Percentiles rank a stretch among this genome's conserved stretches.
Evolutionary conservation across 345 rosid genomes (phyloP).

Genomic region (Carallia brachiata): DNA sequence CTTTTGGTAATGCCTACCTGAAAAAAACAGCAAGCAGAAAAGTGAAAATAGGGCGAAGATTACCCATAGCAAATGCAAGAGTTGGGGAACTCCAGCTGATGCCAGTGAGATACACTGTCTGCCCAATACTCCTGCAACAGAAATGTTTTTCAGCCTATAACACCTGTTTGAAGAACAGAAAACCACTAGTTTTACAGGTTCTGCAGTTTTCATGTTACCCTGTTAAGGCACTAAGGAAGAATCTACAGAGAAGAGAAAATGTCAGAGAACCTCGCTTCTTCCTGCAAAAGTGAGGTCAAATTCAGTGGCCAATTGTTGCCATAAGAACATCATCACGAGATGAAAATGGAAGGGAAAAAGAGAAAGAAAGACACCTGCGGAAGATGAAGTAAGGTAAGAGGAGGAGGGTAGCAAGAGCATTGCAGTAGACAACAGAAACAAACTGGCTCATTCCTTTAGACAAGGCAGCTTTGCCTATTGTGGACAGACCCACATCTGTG

Average conservation of each 20-base stretch:
- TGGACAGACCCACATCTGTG: conserved; percentile 36
- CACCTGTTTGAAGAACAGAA: not conserved
- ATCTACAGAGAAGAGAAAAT: conserved; percentile 24
- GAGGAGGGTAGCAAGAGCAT: conserved; percentile 42
- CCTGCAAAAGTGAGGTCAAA: conserved; percentile 19
- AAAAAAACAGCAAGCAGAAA: conserved; percentile 36
- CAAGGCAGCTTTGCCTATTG: conserved; percentile 49
- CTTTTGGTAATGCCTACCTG: conserved; percentile 17
- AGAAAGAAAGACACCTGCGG: conserved; percentile 24
- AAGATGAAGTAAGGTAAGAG: conserved; percentile 45
- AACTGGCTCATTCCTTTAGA: conserved; percentile 49
- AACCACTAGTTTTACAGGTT: not conserved
- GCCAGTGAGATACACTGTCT: conserved; percentile 23
- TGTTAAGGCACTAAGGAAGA: conserved; percentile 41
- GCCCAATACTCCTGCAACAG: conserved; percentile 38
- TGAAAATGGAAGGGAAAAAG: not conserved
- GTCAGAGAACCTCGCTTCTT: conserved; percentile 31
- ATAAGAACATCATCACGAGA: not conserved
- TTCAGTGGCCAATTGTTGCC: not conserved
- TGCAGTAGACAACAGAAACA: conserved; percentile 48
- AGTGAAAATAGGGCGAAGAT: conserved; percentile 39
- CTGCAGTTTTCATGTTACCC: conserved; percentile 22
- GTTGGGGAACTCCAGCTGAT: conserved; percentile 37
- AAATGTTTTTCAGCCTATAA: not conserved
- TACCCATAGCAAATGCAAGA: conserved; percentile 35